Conservation (phyloP, 306 rosid species). For the Vicia villosa region DNA sequence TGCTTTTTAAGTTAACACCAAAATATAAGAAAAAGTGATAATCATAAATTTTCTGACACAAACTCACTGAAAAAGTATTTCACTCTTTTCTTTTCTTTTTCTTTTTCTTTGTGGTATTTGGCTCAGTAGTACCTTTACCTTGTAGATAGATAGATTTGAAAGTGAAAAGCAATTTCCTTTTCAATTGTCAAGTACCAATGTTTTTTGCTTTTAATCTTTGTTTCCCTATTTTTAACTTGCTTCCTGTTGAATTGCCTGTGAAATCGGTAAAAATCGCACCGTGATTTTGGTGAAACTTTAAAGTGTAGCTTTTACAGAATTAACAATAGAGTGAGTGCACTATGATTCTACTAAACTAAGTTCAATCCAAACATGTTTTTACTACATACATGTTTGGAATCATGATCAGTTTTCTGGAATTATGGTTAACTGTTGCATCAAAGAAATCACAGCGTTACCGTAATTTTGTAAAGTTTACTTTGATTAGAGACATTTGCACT, state of each 20-base stretch:
- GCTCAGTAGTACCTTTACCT: slow-evolving; percentile 20
- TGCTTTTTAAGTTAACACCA: neutral
- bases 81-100: slow-evolving; percentile 3
- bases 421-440: neutral
- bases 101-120: slow-evolving; percentile 23
- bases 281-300: neutral
- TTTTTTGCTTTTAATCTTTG: slow-evolving; percentile 7
- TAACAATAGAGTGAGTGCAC: neutral
- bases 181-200: slow-evolving; percentile 17
- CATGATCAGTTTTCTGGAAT: neutral
- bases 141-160: neutral
- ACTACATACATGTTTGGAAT: neutral
- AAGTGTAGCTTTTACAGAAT: neutral
- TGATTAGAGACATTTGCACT: neutral
- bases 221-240: neutral
- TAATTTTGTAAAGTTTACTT: neutral
- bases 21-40: slow-evolving; percentile 12
- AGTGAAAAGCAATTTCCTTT: slow-evolving; percentile 36
- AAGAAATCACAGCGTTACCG: neutral
- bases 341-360: no score
- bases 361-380: no score
- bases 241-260: neutral
- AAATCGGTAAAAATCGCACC: neutral
- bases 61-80: slow-evolving; percentile 25
- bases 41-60: slow-evolving; percentile 41